These are phyloP conservation scores for Colletotrichum sp. DNA, from an alignment of 2,329 filamentous ascomycete genomes.

Conservation along the genomic window DNA sequence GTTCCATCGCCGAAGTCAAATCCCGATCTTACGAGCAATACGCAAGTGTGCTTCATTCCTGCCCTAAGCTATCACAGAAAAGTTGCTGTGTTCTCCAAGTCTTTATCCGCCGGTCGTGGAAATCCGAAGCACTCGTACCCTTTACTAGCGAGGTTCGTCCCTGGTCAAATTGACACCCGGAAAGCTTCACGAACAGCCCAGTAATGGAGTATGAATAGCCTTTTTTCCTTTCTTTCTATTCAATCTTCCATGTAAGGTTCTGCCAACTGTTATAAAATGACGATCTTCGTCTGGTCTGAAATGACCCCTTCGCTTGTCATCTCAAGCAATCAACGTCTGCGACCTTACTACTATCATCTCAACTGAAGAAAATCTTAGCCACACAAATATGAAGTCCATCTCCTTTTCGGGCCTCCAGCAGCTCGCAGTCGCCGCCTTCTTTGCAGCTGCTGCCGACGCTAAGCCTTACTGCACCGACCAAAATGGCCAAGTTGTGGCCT, in stretches of 20 bases:
- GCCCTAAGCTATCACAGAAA: not conserved
- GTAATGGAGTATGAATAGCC: not conserved
- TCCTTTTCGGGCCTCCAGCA: not conserved
- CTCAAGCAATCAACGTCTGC: not conserved
- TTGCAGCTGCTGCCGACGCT: not conserved
- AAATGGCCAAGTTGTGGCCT: not conserved
- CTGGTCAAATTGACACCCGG: not conserved
- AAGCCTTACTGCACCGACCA: not conserved
- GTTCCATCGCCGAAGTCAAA: not conserved
- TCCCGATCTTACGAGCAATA: not conserved
- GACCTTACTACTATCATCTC: not conserved
- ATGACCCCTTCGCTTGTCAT: not conserved
- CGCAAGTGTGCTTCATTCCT: not conserved
- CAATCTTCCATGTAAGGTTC: not conserved
- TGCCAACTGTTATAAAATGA: not conserved
- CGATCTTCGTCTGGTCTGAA: not conserved
- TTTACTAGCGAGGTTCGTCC: not conserved
- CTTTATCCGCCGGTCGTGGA: not conserved
- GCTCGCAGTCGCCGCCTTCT: not conserved
- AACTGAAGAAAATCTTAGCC: not conserved
- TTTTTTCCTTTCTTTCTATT: not conserved
- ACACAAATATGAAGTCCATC: not conserved
- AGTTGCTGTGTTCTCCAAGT: not conserved
- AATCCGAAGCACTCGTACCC: not conserved
- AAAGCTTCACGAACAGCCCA: not conserved